Evolutionary conservation across 108 stramenopile species (phyloP).

Genomic region (Discostella pseudostelligera): DNA sequence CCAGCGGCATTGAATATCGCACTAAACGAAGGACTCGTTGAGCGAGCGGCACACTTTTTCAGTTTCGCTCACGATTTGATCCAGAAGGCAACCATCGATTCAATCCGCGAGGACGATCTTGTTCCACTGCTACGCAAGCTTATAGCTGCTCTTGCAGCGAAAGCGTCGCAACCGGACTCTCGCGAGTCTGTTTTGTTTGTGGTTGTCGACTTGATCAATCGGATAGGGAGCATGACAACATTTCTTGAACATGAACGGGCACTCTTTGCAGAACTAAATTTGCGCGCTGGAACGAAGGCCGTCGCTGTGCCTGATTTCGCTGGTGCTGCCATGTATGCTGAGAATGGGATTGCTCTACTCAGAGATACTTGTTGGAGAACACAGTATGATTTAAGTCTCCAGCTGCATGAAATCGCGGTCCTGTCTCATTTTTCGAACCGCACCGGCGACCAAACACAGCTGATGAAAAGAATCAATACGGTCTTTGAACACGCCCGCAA

Average conservation of each 20-base stretch:
- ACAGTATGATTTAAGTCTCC: constrained; percentile 22
- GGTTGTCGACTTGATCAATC: constrained; percentile 21
- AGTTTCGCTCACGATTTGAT: constrained; percentile 24
- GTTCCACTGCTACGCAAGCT: constrained; percentile 10
- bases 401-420: constrained; percentile 9
- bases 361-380: constrained; percentile 12
- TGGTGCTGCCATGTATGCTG: constrained; percentile 20
- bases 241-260: background rate
- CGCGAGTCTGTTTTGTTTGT: constrained; percentile 9
- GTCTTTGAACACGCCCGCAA: constrained; percentile 11
- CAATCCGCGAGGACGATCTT: background rate
- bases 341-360: constrained; percentile 20
- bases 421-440: constrained; percentile 7
- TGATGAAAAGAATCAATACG: constrained; percentile 7
- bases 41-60: background rate
- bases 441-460: background rate
- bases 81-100: constrained; percentile 17
- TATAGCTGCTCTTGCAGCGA: background rate
- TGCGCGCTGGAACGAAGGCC: constrained; percentile 18
- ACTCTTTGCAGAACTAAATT: constrained; percentile 18
- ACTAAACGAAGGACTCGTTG: constrained; percentile 9
- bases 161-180: constrained; percentile 3
- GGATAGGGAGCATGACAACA: background rate
- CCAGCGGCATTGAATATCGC: constrained; percentile 1
- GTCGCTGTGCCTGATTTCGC: constrained; percentile 17